Evolutionary conservation across 805 yeast genomes (phyloP), one percentile per base, ranked within the genome.

Genomic region (Candida wancherniae): DNA sequence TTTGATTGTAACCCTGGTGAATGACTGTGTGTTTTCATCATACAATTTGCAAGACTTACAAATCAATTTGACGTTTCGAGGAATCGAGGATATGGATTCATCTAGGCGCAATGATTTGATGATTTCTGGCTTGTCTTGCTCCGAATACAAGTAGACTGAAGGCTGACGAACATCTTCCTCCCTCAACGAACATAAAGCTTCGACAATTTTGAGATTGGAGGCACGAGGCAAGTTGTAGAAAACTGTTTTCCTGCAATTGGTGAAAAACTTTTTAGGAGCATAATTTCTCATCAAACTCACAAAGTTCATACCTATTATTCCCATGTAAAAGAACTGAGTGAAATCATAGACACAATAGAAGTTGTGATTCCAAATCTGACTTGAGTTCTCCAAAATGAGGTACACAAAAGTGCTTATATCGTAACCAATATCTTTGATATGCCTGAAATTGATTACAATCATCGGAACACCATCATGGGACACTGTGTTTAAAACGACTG

Each of bases 381-480:
- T 71, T 11, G 80, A 71, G 4, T 74, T 68, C 43, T 82, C 86
- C 31, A 83, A 69, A 6, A 78, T 44, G 37, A 80, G 69, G 55
- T 72, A 85, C 15, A 74, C 58, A 15, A 80, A 55, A 4, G 73
- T 57, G 25, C 81, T 80, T 6, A 56, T 45, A 33, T 64, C 69
- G 31, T 51, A 47, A 4, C 60, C 52, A 22, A 73, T 60, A 12
- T 67, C 47, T 20, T 44, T 49, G 20, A 64, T 36, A 15, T 47
- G 37, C 20, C 55, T 45, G 40, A 68, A 64, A 24, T 74, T 71
- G 15, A 81, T 44, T 3, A 80, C 75, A 16, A 83, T 59, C 13
- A 78, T 67, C 1, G 92, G 94, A 0, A 75, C 57, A 9, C 94
- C 94, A 48, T 84, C 94, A 22, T 71, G 64, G 21, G 81, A 75